phyloP scores from a whole-genome alignment of 768 basidiomycete species.

The Candolleomyces aberdarensis region DNA sequence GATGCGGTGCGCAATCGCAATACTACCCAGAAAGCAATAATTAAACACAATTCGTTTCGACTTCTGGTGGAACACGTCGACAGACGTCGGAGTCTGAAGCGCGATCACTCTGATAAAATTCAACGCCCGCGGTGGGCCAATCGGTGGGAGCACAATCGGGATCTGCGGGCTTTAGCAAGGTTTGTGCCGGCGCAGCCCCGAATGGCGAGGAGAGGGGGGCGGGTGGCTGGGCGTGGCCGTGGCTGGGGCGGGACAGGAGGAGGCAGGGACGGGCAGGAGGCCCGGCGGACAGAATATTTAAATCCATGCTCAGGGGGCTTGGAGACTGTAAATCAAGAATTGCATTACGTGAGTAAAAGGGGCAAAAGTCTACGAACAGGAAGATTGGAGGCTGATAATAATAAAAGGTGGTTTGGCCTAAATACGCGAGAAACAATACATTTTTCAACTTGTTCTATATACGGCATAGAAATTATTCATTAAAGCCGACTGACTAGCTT shows the following conservation, averaged over 20 bases:
- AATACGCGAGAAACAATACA: slow-evolving; percentile 60
- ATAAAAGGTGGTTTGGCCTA: slow-evolving; percentile 51
- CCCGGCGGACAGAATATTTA: not conserved
- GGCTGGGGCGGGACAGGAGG: not conserved
- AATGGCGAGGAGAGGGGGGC: not conserved
- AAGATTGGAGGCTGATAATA: slow-evolving; percentile 52
- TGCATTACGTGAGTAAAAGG: slow-evolving; percentile 59
- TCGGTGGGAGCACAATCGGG: slow-evolving; percentile 1
- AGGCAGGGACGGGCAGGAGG: not conserved
- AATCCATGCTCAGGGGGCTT: not conserved
- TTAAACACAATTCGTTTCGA: not conserved
- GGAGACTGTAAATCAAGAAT: not conserved
- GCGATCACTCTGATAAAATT: not conserved
- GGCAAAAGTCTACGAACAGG: slow-evolving; percentile 48
- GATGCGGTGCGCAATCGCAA: slow-evolving; percentile 7
- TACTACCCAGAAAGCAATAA: slow-evolving; percentile 2
- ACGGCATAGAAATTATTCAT: slow-evolving; percentile 50
- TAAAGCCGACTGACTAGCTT: slow-evolving; percentile 73
- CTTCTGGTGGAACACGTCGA: too few species aligned
- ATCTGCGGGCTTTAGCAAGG: slow-evolving; percentile 3
- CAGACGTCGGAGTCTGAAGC: not conserved
- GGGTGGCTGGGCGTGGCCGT: not conserved
- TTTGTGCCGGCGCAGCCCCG: not conserved
- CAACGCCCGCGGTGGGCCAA: slow-evolving; percentile 1
- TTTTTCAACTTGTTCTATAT: slow-evolving; percentile 19